Base-by-base conservation (phyloP, 75 land plant species). In the Chamaecyparis obtusa region DNA sequence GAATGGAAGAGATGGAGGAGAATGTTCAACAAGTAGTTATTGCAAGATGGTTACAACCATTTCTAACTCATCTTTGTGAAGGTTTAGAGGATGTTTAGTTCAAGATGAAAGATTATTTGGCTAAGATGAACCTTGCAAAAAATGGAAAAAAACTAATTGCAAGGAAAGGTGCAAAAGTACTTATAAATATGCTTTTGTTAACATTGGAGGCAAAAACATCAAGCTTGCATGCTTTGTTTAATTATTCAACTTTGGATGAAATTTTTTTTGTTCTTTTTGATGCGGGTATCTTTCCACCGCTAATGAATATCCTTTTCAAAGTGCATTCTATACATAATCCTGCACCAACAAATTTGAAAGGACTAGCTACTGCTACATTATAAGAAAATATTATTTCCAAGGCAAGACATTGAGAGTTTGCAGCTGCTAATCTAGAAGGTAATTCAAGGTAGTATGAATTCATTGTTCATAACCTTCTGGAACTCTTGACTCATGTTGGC, bases 341-440 rank as follows among this genome's bases (percentile, higher is more conserved):
- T 19, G 83, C 79, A n/a, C 86, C 86, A 13, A 74, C 84, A 46
- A 88, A 88, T 9, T 39, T 83, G 41, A 92, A 89, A 60, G 94
- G 92, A 44, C 77, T 89, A 51, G 92, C 92, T 55, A 90, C 91
- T 24, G 82, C 83, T 36, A 91, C 88, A 57, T 86, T 92, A n/a
- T n/a, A n/a, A 24, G 95, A 91, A 69, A 92, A 92, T 67, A 87
- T 94, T 14, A 92, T 94, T 35, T 86, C 86, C 37, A 89, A 87
- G 46, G 87, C 92, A 35, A 92, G 95, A 69, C 87, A 89, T 88
- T 94, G 95, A 93, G 95, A 94, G 71, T 57, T 83, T n/a, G 85
- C 92, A 55, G 3, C 69, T 39, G 90, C 79, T 33, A 92, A 92
- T 87, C 85, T 88, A 48, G 88, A 91, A 71, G 93, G 95, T 14